Evolutionary conservation across 164 flowering plant species (phyloP).

Genomic region (Chimonanthus salicifolius): DNA sequence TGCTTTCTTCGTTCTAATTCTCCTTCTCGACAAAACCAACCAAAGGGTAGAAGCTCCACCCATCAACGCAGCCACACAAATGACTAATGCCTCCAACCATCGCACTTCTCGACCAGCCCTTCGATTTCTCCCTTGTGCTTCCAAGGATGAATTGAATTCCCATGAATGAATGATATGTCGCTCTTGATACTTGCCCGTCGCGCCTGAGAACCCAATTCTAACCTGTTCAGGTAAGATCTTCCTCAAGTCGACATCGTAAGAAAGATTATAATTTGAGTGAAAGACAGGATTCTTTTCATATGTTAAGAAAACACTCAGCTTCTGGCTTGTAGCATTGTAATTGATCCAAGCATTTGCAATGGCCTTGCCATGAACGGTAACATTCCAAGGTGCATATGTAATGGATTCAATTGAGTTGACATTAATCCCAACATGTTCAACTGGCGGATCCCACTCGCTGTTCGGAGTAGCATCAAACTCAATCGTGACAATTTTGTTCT

Average conservation of each 20-base stretch:
- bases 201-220: conserved; percentile 17
- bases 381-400: conserved; percentile 9
- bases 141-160: conserved; percentile 20
- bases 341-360: conserved; percentile 14
- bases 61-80: background rate
- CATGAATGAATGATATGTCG: conserved; percentile 16
- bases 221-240: conserved; percentile 15
- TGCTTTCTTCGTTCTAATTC: conserved; percentile 2
- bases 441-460: conserved; percentile 16
- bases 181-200: conserved; percentile 6
- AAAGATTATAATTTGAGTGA: conserved; percentile 5
- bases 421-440: conserved; percentile 35
- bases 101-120: background rate
- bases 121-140: background rate
- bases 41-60: background rate
- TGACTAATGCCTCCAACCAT: conserved; percentile 1
- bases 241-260: conserved; percentile 15
- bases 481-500: conserved; percentile 19
- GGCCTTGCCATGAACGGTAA: background rate
- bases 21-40: conserved; percentile 1
- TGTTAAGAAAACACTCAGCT: conserved; percentile 15
- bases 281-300: conserved; percentile 10
- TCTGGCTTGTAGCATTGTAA: conserved; percentile 14
- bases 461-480: conserved; percentile 31
- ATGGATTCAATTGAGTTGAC: conserved; percentile 15